phyloP scores from a whole-genome alignment of 106 monocot genomes.

The Ottelia alismoides region DNA sequence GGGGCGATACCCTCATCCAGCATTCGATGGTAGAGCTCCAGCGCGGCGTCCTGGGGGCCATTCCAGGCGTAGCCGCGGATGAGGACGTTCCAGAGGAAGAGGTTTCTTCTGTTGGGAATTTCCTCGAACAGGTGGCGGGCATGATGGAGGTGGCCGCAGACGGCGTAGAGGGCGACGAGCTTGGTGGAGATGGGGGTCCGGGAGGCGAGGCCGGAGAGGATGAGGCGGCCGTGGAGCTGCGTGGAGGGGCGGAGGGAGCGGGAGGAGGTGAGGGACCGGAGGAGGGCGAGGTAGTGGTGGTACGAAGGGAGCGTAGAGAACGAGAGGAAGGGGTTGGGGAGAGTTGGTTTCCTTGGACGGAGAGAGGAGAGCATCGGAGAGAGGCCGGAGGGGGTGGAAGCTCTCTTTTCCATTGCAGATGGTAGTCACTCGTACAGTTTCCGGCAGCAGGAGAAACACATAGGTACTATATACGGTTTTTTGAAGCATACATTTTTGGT shows the following conservation, averaged over 20 bases:
- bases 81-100: not conserved
- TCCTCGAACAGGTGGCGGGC: slow-evolving; percentile 7
- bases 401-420: slow-evolving; percentile 6
- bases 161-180: slow-evolving; percentile 15
- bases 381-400: too few species aligned
- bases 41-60: not conserved
- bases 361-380: too few species aligned
- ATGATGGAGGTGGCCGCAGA: not conserved
- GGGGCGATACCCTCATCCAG: slow-evolving; percentile 8
- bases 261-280: slow-evolving; percentile 24
- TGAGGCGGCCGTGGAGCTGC: slow-evolving; percentile 6
- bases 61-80: slow-evolving; percentile 7
- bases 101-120: not conserved
- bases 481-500: too few species aligned
- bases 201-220: slow-evolving; percentile 1
- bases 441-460: too few species aligned
- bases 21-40: slow-evolving; percentile 6
- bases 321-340: too few species aligned
- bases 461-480: too few species aligned
- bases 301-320: not conserved
- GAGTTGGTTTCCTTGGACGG: too few species aligned
- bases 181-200: not conserved
- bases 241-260: slow-evolving; percentile 17
- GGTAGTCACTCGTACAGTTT: slow-evolving; percentile 31
- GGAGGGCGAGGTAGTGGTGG: slow-evolving; percentile 24